A percentile compares a stretch with the other conserved stretches of the same genome.
Conservation (phyloP, 2,329 filamentous ascomycete genomes). For the Talaromyces sp. region DNA sequence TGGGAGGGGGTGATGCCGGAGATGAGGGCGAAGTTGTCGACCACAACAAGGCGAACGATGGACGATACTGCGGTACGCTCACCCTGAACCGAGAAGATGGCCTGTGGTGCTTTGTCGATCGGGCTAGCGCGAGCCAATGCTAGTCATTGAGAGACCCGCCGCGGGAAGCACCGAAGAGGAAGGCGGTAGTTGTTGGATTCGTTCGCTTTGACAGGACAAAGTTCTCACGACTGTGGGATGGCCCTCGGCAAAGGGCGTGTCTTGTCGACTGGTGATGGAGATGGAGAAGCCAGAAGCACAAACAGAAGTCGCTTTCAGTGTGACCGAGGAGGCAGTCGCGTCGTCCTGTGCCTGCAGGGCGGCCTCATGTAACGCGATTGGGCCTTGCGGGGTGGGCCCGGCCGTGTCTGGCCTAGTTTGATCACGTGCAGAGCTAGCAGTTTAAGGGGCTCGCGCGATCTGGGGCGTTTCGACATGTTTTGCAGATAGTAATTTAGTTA, state of each 20-base stretch:
- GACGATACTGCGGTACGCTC: background rate
- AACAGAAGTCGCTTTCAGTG: background rate
- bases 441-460: background rate
- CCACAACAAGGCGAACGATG: background rate
- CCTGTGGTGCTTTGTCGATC: background rate
- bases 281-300: background rate
- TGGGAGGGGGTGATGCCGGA: background rate
- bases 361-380: background rate
- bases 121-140: background rate
- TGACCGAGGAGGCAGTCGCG: background rate
- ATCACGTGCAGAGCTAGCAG: background rate
- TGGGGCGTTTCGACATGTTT: background rate
- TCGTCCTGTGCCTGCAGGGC: background rate
- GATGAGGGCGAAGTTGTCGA: background rate
- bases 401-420: background rate
- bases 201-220: background rate
- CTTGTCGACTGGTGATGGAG: background rate
- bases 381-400: background rate
- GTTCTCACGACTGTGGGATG: background rate
- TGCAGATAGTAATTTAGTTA: background rate
- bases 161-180: background rate
- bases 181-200: background rate
- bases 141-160: background rate
- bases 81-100: background rate
- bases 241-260: background rate